phyloP scores from a whole-genome alignment of 176 grass and related monocot species.

The Pharus latifolius region DNA sequence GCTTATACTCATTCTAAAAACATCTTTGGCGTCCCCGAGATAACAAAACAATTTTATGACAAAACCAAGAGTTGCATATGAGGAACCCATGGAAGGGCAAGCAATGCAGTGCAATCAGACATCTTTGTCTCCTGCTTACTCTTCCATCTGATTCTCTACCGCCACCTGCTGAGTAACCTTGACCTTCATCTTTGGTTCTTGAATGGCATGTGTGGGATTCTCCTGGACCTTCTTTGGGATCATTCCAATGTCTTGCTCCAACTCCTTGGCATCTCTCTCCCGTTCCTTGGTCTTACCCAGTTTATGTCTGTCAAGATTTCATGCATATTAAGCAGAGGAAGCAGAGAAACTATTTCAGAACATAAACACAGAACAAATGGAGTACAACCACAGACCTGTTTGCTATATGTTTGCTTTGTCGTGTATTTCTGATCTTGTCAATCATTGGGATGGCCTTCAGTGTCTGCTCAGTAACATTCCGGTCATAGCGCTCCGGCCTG shows the following conservation, averaged over 20 bases:
- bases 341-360: neutral
- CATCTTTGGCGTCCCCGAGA: neutral
- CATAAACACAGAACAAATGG: neutral
- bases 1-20: neutral
- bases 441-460: slow-evolving; percentile 71
- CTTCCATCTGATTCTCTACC: slow-evolving; percentile 50
- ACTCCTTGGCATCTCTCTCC: slow-evolving; percentile 38
- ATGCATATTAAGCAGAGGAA: neutral
- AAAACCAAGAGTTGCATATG: neutral
- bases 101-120: neutral
- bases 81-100: neutral
- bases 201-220: slow-evolving; percentile 1
- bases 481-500: slow-evolving; percentile 79
- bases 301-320: slow-evolving; percentile 33
- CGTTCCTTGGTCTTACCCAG: slow-evolving; percentile 23
- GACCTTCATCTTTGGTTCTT: slow-evolving; percentile 45
- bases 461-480: slow-evolving; percentile 46
- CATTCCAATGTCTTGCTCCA: slow-evolving; percentile 50
- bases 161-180: slow-evolving; percentile 35
- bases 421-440: slow-evolving; percentile 53
- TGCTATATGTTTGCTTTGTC: slow-evolving; percentile 44
- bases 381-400: slow-evolving; percentile 32
- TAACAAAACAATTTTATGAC: neutral
- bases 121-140: too few species aligned
- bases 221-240: slow-evolving; percentile 30